Conservation (phyloP, 73 alveolate species). For the Paramecium tetraurelia region DNA sequence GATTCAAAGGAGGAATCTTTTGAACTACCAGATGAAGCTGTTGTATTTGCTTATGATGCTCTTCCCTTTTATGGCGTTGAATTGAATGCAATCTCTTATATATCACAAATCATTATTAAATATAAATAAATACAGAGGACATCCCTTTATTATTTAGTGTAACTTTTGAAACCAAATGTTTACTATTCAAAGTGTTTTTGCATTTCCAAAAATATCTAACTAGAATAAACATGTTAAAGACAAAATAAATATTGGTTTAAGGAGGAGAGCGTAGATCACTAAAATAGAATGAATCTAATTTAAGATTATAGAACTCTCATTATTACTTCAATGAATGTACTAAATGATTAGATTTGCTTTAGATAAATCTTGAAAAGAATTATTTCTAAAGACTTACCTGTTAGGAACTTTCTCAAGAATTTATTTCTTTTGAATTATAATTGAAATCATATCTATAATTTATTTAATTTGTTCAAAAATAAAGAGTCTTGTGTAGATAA, state of each 20-base stretch:
- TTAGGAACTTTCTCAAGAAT: background rate
- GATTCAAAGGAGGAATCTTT: conserved; percentile 22
- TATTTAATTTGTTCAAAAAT: background rate
- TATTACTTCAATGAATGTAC: too few species aligned
- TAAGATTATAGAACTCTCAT: background rate
- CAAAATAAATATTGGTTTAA: background rate
- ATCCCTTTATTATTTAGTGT: background rate
- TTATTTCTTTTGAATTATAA: too few species aligned
- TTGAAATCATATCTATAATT: background rate
- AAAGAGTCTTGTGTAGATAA: background rate
- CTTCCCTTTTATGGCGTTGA: background rate
- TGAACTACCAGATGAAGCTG: conserved; percentile 10
- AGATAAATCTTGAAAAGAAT: background rate
- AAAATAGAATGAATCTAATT: background rate
- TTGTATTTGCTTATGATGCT: background rate
- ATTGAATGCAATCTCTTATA: background rate
- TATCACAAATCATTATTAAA: background rate
- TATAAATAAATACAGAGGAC: background rate
- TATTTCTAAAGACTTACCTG: background rate
- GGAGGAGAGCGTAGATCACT: background rate
- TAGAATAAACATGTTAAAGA: background rate
- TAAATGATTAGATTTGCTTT: too few species aligned
- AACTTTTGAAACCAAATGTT: background rate
- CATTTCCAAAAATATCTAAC: background rate
- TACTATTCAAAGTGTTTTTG: background rate